phyloP scores from a whole-genome alignment of 1,284 basidiomycete species.

The Stygiomarasmius scandens region DNA sequence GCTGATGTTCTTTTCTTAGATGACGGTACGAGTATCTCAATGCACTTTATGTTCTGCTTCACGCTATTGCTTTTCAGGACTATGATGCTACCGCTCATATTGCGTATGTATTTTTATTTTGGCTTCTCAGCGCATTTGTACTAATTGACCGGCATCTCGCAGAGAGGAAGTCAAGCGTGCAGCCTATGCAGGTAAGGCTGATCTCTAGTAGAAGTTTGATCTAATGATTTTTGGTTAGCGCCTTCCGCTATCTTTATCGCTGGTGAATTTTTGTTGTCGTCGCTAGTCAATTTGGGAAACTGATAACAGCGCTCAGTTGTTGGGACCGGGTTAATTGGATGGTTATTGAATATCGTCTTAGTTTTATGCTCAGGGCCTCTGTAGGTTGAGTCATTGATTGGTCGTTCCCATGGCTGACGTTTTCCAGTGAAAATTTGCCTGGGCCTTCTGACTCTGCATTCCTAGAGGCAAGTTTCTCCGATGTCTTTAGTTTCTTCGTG shows the following conservation, averaged over 20 bases:
- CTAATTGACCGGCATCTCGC: conserved; percentile 8
- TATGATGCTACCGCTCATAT: conserved; percentile 88
- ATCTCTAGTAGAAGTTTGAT: too few species aligned
- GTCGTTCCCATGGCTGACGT: conserved; percentile 2
- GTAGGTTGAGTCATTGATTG: conserved; percentile 34
- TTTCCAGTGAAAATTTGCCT: conserved; percentile 58
- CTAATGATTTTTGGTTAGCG: conserved; percentile 35
- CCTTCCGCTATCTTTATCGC: conserved; percentile 86
- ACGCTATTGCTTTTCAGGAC: conserved; percentile 35
- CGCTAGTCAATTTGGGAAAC: background rate
- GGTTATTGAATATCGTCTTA: conserved; percentile 82
- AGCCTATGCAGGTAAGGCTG: conserved; percentile 71
- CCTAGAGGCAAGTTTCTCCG: conserved; percentile 50
- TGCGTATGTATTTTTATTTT: conserved; percentile 51
- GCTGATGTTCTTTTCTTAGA: conserved; percentile 38
- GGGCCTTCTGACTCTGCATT: conserved; percentile 71
- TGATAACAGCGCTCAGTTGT: conserved; percentile 49
- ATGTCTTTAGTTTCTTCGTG: background rate
- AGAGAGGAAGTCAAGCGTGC: conserved; percentile 90
- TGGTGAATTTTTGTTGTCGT: conserved; percentile 36
- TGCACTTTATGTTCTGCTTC: background rate
- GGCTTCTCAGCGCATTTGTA: background rate
- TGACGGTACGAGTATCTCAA: conserved; percentile 54
- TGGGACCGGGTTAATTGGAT: conserved; percentile 82
- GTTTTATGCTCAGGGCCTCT: conserved; percentile 81